phyloP scores from a whole-genome alignment of 1,284 basidiomycete genomes.

The Blastosporella zonata region DNA sequence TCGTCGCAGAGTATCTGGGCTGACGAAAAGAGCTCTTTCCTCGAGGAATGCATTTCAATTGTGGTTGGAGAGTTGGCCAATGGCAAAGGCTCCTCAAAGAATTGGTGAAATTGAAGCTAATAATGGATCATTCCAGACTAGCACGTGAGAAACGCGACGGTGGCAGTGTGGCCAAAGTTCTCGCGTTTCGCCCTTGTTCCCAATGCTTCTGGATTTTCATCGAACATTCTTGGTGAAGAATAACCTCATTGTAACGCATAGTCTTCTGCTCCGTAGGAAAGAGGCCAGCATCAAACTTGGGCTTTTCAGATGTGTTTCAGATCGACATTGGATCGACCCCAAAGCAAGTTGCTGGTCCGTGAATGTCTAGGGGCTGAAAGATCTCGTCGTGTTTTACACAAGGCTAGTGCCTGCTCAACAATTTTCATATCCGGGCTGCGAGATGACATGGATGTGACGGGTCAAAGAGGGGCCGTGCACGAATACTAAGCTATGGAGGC shows the following conservation, averaged over 20 bases:
- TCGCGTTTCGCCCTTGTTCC: neutral
- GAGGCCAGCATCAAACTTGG: neutral
- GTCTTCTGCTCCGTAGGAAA: neutral
- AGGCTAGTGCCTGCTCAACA: constrained; percentile 13
- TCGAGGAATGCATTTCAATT: constrained; percentile 11
- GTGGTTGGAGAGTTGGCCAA: no score
- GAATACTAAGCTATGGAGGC: neutral
- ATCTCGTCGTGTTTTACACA: constrained; percentile 15
- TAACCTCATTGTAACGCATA: neutral
- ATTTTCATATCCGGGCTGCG: constrained; percentile 20
- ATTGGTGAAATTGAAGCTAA: no score
- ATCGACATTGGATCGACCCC: neutral
- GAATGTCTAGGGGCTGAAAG: constrained; percentile 3
- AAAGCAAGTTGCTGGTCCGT: constrained; percentile 4
- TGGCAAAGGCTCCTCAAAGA: no score
- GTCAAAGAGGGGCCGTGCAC: neutral
- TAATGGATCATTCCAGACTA: neutral
- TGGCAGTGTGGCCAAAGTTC: neutral
- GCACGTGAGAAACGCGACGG: neutral
- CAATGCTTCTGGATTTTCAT: neutral
- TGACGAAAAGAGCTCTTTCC: constrained; percentile 38
- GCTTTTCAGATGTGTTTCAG: constrained; percentile 7
- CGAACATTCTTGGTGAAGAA: neutral
- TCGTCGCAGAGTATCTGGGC: constrained; percentile 50
- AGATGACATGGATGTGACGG: neutral